Evolutionary conservation across 1,284 basidiomycete species (phyloP), one percentile per base, ranked within the genome.

Genomic region (Cryptococcus sp.): DNA sequence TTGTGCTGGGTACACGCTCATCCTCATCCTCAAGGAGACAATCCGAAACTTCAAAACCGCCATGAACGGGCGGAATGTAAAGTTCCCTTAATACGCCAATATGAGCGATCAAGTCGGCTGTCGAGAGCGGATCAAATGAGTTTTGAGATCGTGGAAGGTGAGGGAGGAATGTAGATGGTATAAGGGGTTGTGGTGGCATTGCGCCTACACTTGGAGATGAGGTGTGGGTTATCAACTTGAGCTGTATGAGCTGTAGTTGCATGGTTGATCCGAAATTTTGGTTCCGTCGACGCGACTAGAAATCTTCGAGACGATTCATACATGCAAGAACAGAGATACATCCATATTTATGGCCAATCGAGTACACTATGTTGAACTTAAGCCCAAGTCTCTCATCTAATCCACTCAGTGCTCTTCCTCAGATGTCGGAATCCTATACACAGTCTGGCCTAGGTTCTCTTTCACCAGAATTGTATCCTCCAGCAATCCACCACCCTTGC

Each of bases 61-160:
- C 71, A 46, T 73, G 70, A 56, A 73, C 66, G 2, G 71, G 71
- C 7, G 71, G 71, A 32, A 70, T 53, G 53, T 70, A 69, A n/a
- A 68, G 59, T 36, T 65, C 62, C 32, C 62, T 55, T 14, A 73
- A 57, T 10, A 66, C 50, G 7, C 57, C 56, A 50, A 73, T 69
- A 55, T 67, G 61, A 14, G 44, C 53, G 2, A 73, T 53, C 14
- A 73, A 52, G 25, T 63, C 64, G 14, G 50, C 13, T 1, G 60
- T 43, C 2, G n/a, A 28, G 10, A 71, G 56, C n/a, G 70, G 69
- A 1, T 47, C 41, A 36, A 72, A 57, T n/a, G 66, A 62, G 45
- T 52, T 55, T 55, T 64, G 59, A 5, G 64, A 57, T 16, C 63
- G 59, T 13, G 72, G 67, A 0, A 73, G 61, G 23, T 53, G 55